Evolutionary conservation across 192 early-diverging fungal genomes (phyloP).

Genomic region (Coemansia erecta): DNA sequence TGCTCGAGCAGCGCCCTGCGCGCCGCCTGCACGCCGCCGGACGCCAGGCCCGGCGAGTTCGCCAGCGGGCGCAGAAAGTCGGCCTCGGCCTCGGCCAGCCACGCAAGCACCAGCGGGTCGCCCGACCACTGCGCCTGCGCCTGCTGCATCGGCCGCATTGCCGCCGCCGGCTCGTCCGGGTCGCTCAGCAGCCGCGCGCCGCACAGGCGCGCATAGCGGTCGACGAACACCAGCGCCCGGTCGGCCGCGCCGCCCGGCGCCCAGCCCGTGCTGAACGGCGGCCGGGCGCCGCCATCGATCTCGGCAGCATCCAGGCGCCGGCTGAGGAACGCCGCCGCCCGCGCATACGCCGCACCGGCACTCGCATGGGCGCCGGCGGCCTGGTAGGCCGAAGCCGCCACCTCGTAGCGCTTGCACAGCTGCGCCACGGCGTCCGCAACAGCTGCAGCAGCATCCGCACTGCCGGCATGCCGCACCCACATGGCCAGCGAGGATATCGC

Average conservation of each 20-base stretch:
- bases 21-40: background rate
- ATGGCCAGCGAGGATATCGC: slow-evolving; percentile 32
- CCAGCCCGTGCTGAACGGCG: slow-evolving; percentile 23
- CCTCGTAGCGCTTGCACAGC: slow-evolving; percentile 52
- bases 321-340: slow-evolving; percentile 10
- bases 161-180: slow-evolving; percentile 1
- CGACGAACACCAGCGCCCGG: slow-evolving; percentile 26
- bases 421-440: slow-evolving; percentile 22
- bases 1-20: slow-evolving; percentile 8
- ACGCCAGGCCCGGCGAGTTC: background rate
- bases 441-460: background rate
- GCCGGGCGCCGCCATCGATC: slow-evolving; percentile 1
- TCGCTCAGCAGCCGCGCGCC: slow-evolving; percentile 24
- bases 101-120: slow-evolving; percentile 9
- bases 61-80: slow-evolving; percentile 24
- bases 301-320: background rate
- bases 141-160: slow-evolving; percentile 7
- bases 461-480: slow-evolving; percentile 15
- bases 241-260: background rate
- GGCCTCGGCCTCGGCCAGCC: slow-evolving; percentile 43
- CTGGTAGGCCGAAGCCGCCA: slow-evolving; percentile 38
- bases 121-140: background rate
- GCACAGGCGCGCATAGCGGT: slow-evolving; percentile 48
- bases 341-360: slow-evolving; percentile 19
- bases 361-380: slow-evolving; percentile 7